Conservation (phyloP, 129 eudicot species). For the Smallanthus sonchifolius region DNA sequence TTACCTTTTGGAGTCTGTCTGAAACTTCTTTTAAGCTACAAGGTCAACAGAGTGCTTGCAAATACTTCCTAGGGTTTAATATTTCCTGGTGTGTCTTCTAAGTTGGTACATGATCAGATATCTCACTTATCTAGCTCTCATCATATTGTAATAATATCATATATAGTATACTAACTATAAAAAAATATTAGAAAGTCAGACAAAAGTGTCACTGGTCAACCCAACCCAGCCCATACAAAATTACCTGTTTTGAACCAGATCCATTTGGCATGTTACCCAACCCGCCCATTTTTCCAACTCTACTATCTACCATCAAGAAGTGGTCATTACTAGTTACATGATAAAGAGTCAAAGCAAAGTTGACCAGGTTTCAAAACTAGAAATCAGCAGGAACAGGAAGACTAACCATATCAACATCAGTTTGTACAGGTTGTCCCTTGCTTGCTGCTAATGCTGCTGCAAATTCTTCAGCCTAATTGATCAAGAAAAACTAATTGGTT, state of each 20-base stretch:
- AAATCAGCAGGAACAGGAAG: constrained; percentile 4
- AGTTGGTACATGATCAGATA: neutral
- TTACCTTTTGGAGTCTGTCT: neutral
- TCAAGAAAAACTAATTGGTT: constrained; percentile 4
- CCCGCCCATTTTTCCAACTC: constrained; percentile 1
- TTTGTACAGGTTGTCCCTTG: constrained; percentile 57
- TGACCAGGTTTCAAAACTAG: neutral
- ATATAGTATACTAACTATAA: neutral
- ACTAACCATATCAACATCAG: constrained; percentile 71
- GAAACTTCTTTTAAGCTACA: neutral
- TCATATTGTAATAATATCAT: neutral
- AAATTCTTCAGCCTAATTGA: constrained; percentile 82
- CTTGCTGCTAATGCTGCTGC: constrained; percentile 99
- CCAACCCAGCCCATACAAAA: neutral
- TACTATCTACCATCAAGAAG: neutral
- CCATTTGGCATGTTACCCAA: neutral
- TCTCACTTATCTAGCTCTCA: neutral
- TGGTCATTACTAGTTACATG: neutral
- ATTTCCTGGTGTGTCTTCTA: too few relatives aligned
- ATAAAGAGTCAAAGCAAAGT: neutral
- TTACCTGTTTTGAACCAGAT: neutral
- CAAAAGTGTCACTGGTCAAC: neutral
- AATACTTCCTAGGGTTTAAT: neutral
- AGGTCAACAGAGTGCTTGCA: neutral
- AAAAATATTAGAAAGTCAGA: neutral